Conservation (phyloP, 805 yeast genomes). For the Candida xiaguanensis region DNA sequence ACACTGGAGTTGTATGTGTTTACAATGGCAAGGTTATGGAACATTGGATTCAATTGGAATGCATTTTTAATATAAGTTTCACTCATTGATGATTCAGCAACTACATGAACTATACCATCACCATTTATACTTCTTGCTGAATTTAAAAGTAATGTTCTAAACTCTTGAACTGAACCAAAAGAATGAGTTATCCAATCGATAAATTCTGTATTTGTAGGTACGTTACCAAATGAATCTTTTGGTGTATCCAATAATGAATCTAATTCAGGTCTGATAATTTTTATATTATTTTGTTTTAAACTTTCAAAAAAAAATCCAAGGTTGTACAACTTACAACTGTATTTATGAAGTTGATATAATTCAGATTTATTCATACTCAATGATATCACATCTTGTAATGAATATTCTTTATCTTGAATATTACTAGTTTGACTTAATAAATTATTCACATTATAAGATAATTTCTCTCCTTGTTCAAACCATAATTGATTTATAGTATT, state of each 20-base stretch:
- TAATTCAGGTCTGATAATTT: constrained; percentile 18
- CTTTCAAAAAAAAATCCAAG: constrained; percentile 47
- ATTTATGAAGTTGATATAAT: constrained; percentile 40
- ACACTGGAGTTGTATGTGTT: constrained; percentile 90
- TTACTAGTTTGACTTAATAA: constrained; percentile 24
- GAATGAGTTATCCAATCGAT: constrained; percentile 49
- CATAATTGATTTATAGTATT: constrained; percentile 33
- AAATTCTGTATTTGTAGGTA: constrained; percentile 32
- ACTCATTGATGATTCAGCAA: constrained; percentile 50
- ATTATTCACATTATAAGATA: constrained; percentile 33
- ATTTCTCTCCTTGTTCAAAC: constrained; percentile 34
- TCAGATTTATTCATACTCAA: constrained; percentile 44
- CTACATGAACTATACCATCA: constrained; percentile 88
- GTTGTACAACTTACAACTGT: constrained; percentile 47
- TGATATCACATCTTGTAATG: constrained; percentile 32
- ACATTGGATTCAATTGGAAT: constrained; percentile 9
- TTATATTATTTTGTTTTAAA: constrained; percentile 22
- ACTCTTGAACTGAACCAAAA: constrained; percentile 76
- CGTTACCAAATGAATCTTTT: constrained; percentile 28
- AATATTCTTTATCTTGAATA: constrained; percentile 14
- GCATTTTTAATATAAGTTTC: constrained; percentile 14
- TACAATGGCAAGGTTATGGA: constrained; percentile 56
- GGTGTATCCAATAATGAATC: constrained; percentile 46
- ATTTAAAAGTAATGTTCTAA: constrained; percentile 63
- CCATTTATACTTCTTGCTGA: constrained; percentile 76